Percentiles rank a stretch among this genome's conserved stretches.
Conservation (phyloP, 2,329 filamentous ascomycete species). For the Alternaria consortialis region DNA sequence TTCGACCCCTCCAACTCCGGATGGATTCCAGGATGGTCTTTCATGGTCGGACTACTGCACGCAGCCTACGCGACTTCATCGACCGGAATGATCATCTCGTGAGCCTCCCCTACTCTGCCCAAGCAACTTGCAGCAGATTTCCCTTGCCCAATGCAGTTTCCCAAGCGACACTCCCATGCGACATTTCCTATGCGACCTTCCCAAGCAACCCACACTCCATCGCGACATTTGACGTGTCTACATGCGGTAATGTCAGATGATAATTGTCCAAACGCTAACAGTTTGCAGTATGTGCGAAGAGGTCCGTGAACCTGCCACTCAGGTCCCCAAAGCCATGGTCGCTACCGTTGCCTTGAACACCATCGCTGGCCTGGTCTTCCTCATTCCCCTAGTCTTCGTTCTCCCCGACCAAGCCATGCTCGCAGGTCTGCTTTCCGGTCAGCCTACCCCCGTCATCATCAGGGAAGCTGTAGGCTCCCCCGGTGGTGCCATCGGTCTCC, state of each 20-base stretch:
- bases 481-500: conserved; percentile 69
- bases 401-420: conserved; percentile 69
- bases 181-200: conserved; percentile 27
- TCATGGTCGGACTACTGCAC: conserved; percentile 75
- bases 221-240: conserved; percentile 28
- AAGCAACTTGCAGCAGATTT: conserved; percentile 35
- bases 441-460: conserved; percentile 72
- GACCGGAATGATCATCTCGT: conserved; percentile 83
- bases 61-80: conserved; percentile 78
- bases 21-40: conserved; percentile 76
- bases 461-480: conserved; percentile 68
- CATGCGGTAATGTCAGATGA: conserved; percentile 24
- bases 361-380: conserved; percentile 71
- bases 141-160: conserved; percentile 28
- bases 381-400: conserved; percentile 75
- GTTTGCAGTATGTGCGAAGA: conserved; percentile 75
- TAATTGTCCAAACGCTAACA: conserved; percentile 37
- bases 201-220: conserved; percentile 23
- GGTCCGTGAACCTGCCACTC: conserved; percentile 69
- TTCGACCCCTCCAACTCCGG: conserved; percentile 72
- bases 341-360: conserved; percentile 72
- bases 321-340: conserved; percentile 78
- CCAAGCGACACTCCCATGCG: conserved; percentile 32
- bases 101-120: conserved; percentile 53
- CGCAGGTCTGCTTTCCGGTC: conserved; percentile 62